These are phyloP conservation scores for Emmonsia crescens DNA, from an alignment of 2,329 filamentous ascomycete genomes.

Conservation along the genomic window DNA sequence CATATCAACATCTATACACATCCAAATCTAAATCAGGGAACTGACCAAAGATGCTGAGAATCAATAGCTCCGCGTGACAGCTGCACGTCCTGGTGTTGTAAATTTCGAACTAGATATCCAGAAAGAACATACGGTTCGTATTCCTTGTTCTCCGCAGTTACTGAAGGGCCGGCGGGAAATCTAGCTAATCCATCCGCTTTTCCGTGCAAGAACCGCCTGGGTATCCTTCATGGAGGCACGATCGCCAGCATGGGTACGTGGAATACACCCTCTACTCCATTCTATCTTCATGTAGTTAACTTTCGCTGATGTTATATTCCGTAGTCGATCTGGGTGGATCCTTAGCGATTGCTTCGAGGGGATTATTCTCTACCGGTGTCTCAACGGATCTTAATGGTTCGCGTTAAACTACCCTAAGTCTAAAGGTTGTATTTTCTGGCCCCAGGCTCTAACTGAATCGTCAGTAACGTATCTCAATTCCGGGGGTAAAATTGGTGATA, in stretches of 20 bases:
- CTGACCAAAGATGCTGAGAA: neutral
- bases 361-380: constrained; percentile 55
- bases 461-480: constrained; percentile 53
- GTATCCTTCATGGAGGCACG: constrained; percentile 57
- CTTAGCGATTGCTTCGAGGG: constrained; percentile 53
- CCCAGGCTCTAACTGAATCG: neutral
- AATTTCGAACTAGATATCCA: constrained; percentile 55
- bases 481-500: constrained; percentile 53
- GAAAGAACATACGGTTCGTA: constrained; percentile 52
- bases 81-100: constrained; percentile 50
- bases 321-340: constrained; percentile 55
- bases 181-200: constrained; percentile 2
- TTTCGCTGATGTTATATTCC: neutral
- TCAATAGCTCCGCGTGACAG: constrained; percentile 48
- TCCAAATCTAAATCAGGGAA: neutral
- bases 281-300: neutral
- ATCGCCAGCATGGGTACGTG: constrained; percentile 48
- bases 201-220: constrained; percentile 46
- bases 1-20: neutral
- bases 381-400: constrained; percentile 54
- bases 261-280: neutral
- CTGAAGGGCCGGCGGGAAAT: too few species aligned
- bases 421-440: neutral
- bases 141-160: neutral
- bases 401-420: neutral